Conservation (phyloP, 768 basidiomycete genomes). For the Leccinum aurantiacum region DNA sequence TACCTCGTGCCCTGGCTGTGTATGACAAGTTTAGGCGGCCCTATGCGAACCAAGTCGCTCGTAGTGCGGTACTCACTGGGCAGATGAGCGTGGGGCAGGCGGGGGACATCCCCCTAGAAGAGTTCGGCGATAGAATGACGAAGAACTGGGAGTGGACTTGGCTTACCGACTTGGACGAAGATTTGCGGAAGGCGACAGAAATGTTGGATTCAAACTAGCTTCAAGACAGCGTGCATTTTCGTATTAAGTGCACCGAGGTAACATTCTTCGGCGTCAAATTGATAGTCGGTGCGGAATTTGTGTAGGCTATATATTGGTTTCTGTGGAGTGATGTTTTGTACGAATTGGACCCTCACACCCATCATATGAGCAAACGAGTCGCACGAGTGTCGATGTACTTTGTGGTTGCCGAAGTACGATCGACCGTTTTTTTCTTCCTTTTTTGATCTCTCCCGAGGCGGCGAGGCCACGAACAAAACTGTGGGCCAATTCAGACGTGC, state of each 20-base stretch:
- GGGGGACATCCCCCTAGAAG: constrained; percentile 31
- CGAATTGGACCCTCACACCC: too few species aligned
- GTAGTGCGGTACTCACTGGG: constrained; percentile 23
- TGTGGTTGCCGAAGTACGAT: too few species aligned
- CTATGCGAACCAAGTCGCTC: constrained; percentile 37
- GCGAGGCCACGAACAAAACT: too few species aligned
- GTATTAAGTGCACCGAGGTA: background rate
- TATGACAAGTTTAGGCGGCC: constrained; percentile 55
- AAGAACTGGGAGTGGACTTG: constrained; percentile 60
- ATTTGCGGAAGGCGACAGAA: constrained; percentile 17
- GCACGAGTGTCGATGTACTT: too few species aligned
- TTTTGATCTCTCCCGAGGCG: too few species aligned
- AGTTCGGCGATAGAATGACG: constrained; percentile 43
- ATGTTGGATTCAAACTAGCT: constrained; percentile 11
- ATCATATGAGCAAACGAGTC: too few species aligned
- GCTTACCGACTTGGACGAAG: constrained; percentile 23
- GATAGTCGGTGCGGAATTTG: too few species aligned
- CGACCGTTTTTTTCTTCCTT: too few species aligned
- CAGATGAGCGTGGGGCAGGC: constrained; percentile 18
- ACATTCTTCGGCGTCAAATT: background rate
- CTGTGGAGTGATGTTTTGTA: too few species aligned
- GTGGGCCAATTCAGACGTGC: background rate
- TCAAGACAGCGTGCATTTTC: background rate
- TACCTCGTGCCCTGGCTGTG: constrained; percentile 43
- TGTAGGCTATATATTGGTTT: too few species aligned